Base-by-base conservation (phyloP, 2,329 filamentous ascomycete genomes). In the Cordyceps tenuipes region DNA sequence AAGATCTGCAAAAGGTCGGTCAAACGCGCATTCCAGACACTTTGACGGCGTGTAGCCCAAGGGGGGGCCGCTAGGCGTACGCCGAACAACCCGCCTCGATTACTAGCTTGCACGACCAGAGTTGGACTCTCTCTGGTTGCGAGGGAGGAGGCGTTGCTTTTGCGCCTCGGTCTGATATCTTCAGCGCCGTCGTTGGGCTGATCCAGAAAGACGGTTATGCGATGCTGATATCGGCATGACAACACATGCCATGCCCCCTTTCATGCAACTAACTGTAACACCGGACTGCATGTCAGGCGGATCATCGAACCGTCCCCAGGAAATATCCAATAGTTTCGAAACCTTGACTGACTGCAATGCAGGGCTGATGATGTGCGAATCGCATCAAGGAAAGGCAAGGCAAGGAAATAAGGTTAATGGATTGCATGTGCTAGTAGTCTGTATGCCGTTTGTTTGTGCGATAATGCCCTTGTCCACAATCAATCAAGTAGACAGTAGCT, bases 11-110 rank as follows among this genome's bases (percentile, higher is more conserved):
- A 46, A 36, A 26, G 15, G 21, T 34, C 47, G 48, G 56, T 36
- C 39, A 58, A 51, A 52, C 15, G 48, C 56, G 47, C 56, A 58
- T 51, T 50, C 56, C 36, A 58, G 47, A 58, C 23, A 58, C 1
- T 36, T 43, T 36, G 34, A 36, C 34, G 34, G 34, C 8, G 34
- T 13, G 10, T 10, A 36, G 34, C 34, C 34, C 8, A 8, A 43
- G n/a, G 41, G n/a, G 41, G 5, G 52, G 10, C 34, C 21, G 6
- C 8, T n/a, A 26, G 10, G 8, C 8, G 23, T 46, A 19, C 23
- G 39, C 23, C n/a, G 12, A 10, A 19, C 10, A 29, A 21, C 17
- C 2, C 6, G 41, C 43, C 4, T 36, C 41, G 17, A 7, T 48
- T 43, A 13, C 34, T 46, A 50, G 44, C 55, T 57, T 29, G 21